Base-by-base conservation (phyloP, 1,139 yeast species). In the Nakaseomyces delphensis region DNA sequence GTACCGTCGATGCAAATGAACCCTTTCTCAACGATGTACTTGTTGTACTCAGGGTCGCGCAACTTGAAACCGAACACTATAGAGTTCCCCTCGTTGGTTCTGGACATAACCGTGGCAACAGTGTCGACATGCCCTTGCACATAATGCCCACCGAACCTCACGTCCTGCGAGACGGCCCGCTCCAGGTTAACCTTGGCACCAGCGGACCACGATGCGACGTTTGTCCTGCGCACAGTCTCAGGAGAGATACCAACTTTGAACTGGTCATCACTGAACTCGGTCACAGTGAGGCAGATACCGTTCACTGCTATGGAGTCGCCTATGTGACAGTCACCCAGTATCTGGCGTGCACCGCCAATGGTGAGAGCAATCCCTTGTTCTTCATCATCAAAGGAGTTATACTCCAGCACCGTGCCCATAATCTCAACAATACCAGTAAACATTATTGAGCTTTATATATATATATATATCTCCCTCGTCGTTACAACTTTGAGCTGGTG, bases 71-170 rank as follows among this genome's bases (percentile, higher is more conserved):
- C 83, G 58, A 78, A 82, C 2, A 80, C 70, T 29, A 87, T 68
- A 2, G 97, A 83, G 62, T 87, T 84, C 2, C 83, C 93, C 56
- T 89, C 97, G 0, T 74, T 65, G 6, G 51, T 64, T 27, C 66
- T 70, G 1, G 64, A 61, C 1, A 73, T 72, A 31, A 93, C 83
- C 25, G 65, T 64, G 3, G 96, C 96, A 24, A 81, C 71, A 0
- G 96, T 85, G 59, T 91, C 98, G 27, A 93, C 89, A 66, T 91
- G 99, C 11, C 98, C 99, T 56, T 91, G 98, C 1, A 91, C 98
- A 48, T 89, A 78, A 64, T 91, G 99, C 1, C 99, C 98, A 21
- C 99, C 98, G 57, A 89, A 77, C 49, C 98, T 71, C 10, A 81
- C 87, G 42, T 84, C 87, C 52, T 57, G 74, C 46, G 76, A 67